Percentiles rank a stretch among this genome's conserved stretches.
Evolutionary conservation across 1,139 yeast genomes (phyloP).

Genomic region (Yamadazyma atlantica): DNA sequence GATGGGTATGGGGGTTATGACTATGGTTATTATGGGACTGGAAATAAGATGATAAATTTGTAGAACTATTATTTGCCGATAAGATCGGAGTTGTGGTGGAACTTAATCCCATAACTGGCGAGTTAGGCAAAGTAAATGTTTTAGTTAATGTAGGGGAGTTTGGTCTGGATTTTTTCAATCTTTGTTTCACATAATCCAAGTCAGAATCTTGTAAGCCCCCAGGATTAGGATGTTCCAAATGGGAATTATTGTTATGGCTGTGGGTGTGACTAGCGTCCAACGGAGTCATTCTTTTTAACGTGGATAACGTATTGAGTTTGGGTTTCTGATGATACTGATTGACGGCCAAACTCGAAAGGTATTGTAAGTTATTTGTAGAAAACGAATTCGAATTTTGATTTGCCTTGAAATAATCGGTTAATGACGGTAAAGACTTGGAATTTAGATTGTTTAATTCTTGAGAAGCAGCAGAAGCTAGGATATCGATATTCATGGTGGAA

Average conservation of each 20-base stretch:
- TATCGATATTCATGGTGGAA: conserved; percentile 57
- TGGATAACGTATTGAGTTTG: conserved; percentile 37
- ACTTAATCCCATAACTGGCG: conserved; percentile 52
- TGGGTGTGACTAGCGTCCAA: conserved; percentile 23
- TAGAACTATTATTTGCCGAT: conserved; percentile 45
- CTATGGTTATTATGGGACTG: conserved; percentile 9
- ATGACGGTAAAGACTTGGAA: conserved; percentile 60
- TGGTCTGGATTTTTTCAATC: conserved; percentile 71
- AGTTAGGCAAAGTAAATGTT: conserved; percentile 57
- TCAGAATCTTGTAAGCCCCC: conserved; percentile 45
- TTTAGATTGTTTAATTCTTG: conserved; percentile 65
- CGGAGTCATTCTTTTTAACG: conserved; percentile 58
- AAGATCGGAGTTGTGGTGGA: conserved; percentile 44
- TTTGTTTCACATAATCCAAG: conserved; percentile 46
- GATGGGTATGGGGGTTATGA: conserved; percentile 4
- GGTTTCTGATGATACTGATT: conserved; percentile 27
- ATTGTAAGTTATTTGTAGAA: conserved; percentile 24
- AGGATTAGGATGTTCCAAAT: conserved; percentile 10
- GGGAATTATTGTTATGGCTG: conserved; percentile 3
- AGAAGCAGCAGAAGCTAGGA: conserved; percentile 79
- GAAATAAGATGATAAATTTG: conserved; percentile 33
- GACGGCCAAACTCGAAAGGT: conserved; percentile 29
- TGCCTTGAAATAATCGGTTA: conserved; percentile 53
- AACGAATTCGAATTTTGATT: conserved; percentile 15
- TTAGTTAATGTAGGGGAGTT: conserved; percentile 46